These are phyloP conservation scores for Eutypella sp. DNA, from an alignment of 2,329 filamentous ascomycete genomes.

Conservation along the genomic window DNA sequence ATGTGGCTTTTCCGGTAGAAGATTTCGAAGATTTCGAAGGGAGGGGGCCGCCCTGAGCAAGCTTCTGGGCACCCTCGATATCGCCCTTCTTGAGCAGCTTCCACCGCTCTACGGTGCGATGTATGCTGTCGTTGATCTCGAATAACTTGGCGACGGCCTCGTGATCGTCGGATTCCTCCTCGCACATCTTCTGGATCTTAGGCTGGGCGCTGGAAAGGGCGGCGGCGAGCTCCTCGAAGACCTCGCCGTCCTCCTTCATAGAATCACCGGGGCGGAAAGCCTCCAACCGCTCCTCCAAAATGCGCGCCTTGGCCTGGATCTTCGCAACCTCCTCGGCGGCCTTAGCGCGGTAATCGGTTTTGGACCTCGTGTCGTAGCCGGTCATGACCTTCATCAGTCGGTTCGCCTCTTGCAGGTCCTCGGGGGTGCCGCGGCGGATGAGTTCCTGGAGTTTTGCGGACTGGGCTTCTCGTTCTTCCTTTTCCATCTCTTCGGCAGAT, in stretches of 20 bases:
- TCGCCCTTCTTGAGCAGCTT: conserved; percentile 96
- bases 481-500: conserved; percentile 97
- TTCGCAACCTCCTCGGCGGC: conserved; percentile 91
- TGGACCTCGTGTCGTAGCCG: conserved; percentile 89
- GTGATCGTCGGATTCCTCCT: conserved; percentile 94
- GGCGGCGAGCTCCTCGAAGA: conserved; percentile 79
- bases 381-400: conserved; percentile 99
- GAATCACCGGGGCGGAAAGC: conserved; percentile 76
- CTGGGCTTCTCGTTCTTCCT: conserved; percentile 89
- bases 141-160: conserved; percentile 93
- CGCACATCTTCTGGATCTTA: conserved; percentile 99
- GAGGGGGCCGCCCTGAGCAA: conserved; percentile 69
- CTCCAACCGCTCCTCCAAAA: conserved; percentile 89
- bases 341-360: conserved; percentile 97
- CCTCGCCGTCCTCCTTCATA: conserved; percentile 63
- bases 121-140: conserved; percentile 98
- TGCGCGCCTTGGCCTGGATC: conserved; percentile 89
- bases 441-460: conserved; percentile 98
- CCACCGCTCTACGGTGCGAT: conserved; percentile 91
- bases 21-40: conserved; percentile 18
- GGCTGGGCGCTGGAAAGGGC: conserved; percentile 90
- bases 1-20: conserved; percentile 61
- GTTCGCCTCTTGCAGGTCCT: conserved; percentile 95
- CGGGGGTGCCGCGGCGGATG: conserved; percentile 84
- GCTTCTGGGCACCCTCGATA: conserved; percentile 72